A percentile compares a stretch with the other conserved stretches of the same genome.
Evolutionary conservation across 2,329 filamentous ascomycete species (phyloP).

Genomic region (Hymenoscyphus repandus): DNA sequence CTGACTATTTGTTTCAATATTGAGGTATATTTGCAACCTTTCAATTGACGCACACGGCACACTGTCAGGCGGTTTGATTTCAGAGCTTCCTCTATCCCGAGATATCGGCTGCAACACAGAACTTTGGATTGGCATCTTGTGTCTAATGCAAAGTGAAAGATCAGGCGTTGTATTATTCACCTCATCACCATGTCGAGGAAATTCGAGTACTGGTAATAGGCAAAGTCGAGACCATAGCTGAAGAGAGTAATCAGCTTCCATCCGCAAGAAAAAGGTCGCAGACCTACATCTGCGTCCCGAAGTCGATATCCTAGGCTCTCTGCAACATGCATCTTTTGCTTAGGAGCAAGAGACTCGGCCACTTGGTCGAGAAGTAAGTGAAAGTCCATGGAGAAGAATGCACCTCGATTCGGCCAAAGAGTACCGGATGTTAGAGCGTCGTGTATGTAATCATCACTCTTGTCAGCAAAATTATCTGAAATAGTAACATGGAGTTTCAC

Average conservation of each 20-base stretch:
- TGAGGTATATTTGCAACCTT: constrained; percentile 18
- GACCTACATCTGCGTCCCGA: constrained; percentile 20
- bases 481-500: constrained; percentile 9
- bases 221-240: constrained; percentile 26
- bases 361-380: constrained; percentile 16
- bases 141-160: constrained; percentile 19
- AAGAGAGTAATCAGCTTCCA: constrained; percentile 6
- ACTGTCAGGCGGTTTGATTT: constrained; percentile 16
- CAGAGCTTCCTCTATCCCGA: constrained; percentile 13
- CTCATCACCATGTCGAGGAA: not conserved
- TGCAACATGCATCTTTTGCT: constrained; percentile 1
- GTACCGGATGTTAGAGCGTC: constrained; percentile 20
- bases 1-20: constrained; percentile 12
- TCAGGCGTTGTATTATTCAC: not conserved
- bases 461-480: not conserved
- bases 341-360: not conserved
- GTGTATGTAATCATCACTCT: constrained; percentile 4
- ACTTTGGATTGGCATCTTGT: constrained; percentile 7
- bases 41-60: constrained; percentile 18
- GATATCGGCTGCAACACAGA: not conserved
- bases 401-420: constrained; percentile 23
- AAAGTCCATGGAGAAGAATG: constrained; percentile 18
- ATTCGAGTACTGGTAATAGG: constrained; percentile 18
- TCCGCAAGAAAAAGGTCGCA: not conserved
- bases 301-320: constrained; percentile 17